Evolutionary conservation across 2,329 filamentous ascomycete species (phyloP), one percentile per base, ranked within the genome.

Genomic region (Aspergillus sp.): DNA sequence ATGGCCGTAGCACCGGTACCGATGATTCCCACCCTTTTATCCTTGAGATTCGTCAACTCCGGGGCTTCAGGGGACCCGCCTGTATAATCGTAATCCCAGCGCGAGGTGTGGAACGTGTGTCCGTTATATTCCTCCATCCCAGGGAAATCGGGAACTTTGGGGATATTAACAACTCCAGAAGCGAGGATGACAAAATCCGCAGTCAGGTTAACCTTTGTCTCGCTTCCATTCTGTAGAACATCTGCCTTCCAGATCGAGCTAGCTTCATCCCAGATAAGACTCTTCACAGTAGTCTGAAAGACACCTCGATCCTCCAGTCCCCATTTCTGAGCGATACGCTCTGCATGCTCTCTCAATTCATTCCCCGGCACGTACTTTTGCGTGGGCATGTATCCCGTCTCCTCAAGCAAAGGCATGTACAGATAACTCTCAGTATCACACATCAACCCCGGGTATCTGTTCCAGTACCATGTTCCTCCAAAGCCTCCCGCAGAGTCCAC

Each of bases 391-490:
- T 47, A 51, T 1, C 46, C 50, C 5, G 48, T 53, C n/a, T 53
- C 49, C 31, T 44, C 52, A 19, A 43, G 46, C 28, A 37, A 38
- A 5, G 50, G 50, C 35, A 52, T 28, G 29, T 52, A 50, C 11
- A 42, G 34, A 27, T 76, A 81, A 42, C 70, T 71, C 60, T 84
- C 80, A 1, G 79, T 62, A 51, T 84, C 81, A 56, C 78, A 83
- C 54, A 61, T 63, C 4, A 73, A 48, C 2, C 73, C 73, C 5
- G 73, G 72, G 45, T 75, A 76, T 5, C 68, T 60, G 40, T 76
- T 74, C 67, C 69, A 74, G 47, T 72, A 75, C 61, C 72, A 76
- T 0, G 54, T 57, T 0, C 56, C 56, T 2, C 53, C 53, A 5
- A 56, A 50, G 1, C 47, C 49, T 3, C 33, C 27, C 2, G 32